Evolutionary conservation across 2,329 filamentous ascomycete species (phyloP).

Genomic region (Xylariaceae sp.): DNA sequence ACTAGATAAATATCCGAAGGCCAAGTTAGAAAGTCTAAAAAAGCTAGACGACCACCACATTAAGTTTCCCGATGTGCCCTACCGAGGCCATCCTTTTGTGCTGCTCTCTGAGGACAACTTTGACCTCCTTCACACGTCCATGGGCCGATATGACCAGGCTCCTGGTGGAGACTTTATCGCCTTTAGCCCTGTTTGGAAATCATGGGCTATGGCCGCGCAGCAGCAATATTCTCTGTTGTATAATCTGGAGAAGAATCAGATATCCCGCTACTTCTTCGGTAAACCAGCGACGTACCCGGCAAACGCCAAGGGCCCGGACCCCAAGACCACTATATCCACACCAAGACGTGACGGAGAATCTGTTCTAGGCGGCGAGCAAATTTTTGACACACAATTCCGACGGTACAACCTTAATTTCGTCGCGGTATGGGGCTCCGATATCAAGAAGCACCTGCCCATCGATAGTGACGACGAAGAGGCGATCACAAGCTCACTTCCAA

Average conservation of each 20-base stretch:
- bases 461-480: conserved; percentile 53
- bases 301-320: conserved; percentile 27
- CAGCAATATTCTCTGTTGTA: conserved; percentile 56
- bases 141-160: conserved; percentile 51
- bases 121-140: conserved; percentile 53
- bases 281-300: conserved; percentile 37
- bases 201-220: conserved; percentile 58
- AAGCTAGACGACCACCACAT: conserved; percentile 36
- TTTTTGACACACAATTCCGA: conserved; percentile 55
- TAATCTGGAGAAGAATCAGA: conserved; percentile 53
- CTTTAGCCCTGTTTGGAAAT: conserved; percentile 50
- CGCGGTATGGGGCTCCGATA: conserved; percentile 59
- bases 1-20: conserved; percentile 31
- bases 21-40: conserved; percentile 26
- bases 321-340: conserved; percentile 8
- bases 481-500: conserved; percentile 48
- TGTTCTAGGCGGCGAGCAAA: conserved; percentile 38
- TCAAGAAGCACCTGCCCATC: conserved; percentile 54
- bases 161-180: conserved; percentile 40
- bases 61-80: conserved; percentile 44
- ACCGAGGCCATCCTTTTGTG: conserved; percentile 57
- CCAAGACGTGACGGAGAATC: conserved; percentile 10
- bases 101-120: conserved; percentile 49
- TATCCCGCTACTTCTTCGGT: conserved; percentile 55
- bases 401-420: conserved; percentile 61